Conservation (phyloP, 2,329 filamentous ascomycete genomes). For the Fusarium armeniacum region DNA sequence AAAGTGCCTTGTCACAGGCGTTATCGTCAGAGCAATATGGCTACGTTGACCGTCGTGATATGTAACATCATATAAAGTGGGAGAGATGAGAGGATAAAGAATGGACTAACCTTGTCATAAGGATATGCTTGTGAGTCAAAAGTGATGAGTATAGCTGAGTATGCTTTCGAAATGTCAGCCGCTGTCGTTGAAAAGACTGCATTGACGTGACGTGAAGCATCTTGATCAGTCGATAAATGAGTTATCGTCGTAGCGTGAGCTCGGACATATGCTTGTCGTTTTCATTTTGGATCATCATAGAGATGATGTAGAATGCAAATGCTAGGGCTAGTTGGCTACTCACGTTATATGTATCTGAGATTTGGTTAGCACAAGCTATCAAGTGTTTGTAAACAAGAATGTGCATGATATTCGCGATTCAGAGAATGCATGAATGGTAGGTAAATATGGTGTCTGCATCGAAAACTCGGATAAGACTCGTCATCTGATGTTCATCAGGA, state of each 20-base stretch:
- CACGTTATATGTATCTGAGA: slow-evolving; percentile 37
- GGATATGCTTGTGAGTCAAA: too few species aligned
- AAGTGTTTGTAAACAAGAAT: slow-evolving; percentile 20
- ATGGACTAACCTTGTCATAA: slow-evolving; percentile 50
- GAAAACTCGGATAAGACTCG: slow-evolving; percentile 82
- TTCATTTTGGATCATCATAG: slow-evolving; percentile 86
- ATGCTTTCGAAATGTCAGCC: slow-evolving; percentile 47
- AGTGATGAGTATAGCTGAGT: background rate
- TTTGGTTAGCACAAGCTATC: slow-evolving; percentile 42
- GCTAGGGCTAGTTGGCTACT: slow-evolving; percentile 41
- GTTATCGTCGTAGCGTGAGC: slow-evolving; percentile 67
- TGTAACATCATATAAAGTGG: slow-evolving; percentile 57
- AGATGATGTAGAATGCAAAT: slow-evolving; percentile 40
- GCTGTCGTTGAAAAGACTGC: slow-evolving; percentile 30
- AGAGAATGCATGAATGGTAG: slow-evolving; percentile 80
- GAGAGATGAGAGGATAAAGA: background rate
- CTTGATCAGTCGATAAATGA: slow-evolving; percentile 55
- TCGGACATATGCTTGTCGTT: slow-evolving; percentile 99
- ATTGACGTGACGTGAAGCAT: slow-evolving; percentile 35
- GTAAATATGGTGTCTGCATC: slow-evolving; percentile 75
- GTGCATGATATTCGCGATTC: slow-evolving; percentile 49
- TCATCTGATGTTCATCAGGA: slow-evolving; percentile 72
- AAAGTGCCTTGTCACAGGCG: slow-evolving; percentile 62
- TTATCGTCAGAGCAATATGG: slow-evolving; percentile 63
- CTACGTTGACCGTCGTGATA: slow-evolving; percentile 66